These are phyloP conservation scores for Apodospora peruviana DNA, from an alignment of 495 filamentous ascomycete species.

Conservation along the genomic window DNA sequence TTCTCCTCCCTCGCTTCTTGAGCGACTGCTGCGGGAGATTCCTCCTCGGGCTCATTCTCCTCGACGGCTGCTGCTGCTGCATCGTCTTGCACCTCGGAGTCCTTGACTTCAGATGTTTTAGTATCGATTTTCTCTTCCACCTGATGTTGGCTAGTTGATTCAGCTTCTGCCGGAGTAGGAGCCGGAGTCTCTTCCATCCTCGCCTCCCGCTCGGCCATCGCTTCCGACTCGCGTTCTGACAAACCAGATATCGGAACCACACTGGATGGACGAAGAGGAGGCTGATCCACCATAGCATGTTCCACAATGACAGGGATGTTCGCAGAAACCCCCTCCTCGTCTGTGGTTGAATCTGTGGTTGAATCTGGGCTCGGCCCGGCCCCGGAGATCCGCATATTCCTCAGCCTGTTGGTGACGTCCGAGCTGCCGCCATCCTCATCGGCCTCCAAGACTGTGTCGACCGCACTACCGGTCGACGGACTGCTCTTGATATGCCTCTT, in stretches of 20 bases:
- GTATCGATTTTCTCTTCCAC: too few species aligned
- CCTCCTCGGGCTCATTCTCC: too few species aligned
- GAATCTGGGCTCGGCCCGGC: slow-evolving; percentile 2
- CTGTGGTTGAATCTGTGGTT: too few species aligned
- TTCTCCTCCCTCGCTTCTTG: too few species aligned
- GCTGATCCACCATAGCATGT: slow-evolving; percentile 21
- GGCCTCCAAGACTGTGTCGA: slow-evolving; percentile 65
- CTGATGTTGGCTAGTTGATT: too few species aligned
- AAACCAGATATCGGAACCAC: not conserved
- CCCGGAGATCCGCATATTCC: slow-evolving; percentile 31
- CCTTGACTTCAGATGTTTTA: too few species aligned
- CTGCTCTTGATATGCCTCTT: slow-evolving; percentile 66
- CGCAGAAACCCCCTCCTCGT: slow-evolving; percentile 39
- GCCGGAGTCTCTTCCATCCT: too few species aligned
- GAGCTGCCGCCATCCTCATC: slow-evolving; percentile 57
- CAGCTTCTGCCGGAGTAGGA: too few species aligned
- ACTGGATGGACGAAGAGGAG: slow-evolving; percentile 5
- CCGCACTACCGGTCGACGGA: slow-evolving; percentile 67
- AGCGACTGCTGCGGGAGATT: too few species aligned
- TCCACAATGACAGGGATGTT: slow-evolving; percentile 28
- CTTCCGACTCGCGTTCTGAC: not conserved
- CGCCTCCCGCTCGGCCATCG: too few species aligned
- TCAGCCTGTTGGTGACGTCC: slow-evolving; percentile 34
- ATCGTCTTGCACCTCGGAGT: too few species aligned
- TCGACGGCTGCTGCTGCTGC: too few species aligned